Conservation (phyloP, 371 early-diverging fungal species). For the Mortierella sp. region DNA sequence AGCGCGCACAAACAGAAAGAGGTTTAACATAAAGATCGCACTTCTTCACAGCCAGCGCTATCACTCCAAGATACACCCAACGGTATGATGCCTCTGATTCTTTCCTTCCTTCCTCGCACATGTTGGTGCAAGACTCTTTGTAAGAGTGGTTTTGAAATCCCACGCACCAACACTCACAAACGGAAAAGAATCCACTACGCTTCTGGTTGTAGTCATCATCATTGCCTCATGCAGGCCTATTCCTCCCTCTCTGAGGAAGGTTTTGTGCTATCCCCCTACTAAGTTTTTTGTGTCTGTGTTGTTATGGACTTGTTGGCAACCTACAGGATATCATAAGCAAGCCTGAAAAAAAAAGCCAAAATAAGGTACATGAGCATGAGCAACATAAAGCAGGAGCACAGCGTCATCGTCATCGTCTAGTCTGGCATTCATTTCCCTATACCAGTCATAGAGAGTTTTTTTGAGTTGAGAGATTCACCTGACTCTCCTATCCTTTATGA, state of each 20-base stretch:
- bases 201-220: neutral
- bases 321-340: neutral
- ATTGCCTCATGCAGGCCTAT: neutral
- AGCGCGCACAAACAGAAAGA: neutral
- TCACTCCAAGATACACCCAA: neutral
- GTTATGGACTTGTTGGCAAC: neutral
- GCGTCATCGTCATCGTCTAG: slow-evolving; percentile 3
- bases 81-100: neutral
- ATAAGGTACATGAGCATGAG: neutral
- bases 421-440: neutral
- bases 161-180: neutral
- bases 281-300: neutral
- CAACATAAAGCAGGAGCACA: neutral
- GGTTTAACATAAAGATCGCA: neutral
- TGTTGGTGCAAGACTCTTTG: neutral
- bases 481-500: neutral
- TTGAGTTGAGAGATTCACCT: neutral
- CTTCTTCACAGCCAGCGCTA: neutral
- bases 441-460: neutral
- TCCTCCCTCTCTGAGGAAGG: neutral
- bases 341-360: neutral
- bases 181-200: neutral
- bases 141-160: neutral
- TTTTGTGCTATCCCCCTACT: neutral
- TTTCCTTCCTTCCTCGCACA: neutral